phyloP scores from a whole-genome alignment of 2,329 filamentous ascomycete genomes.

The Dothideomycetes sp. region DNA sequence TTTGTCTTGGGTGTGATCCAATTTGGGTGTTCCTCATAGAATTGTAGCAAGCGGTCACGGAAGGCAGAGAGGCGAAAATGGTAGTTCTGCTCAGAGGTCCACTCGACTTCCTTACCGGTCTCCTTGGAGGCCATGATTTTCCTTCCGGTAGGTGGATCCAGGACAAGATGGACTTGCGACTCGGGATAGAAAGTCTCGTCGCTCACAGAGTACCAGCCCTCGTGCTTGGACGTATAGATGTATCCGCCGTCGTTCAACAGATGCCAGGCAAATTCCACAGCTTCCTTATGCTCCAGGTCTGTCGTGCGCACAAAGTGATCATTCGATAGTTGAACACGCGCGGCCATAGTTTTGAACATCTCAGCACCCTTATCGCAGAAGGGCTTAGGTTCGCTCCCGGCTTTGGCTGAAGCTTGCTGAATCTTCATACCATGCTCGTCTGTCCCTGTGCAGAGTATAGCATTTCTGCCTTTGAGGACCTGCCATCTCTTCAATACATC shows the following conservation, averaged over 20 bases:
- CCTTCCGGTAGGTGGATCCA: slow-evolving; percentile 70
- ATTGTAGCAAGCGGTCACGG: slow-evolving; percentile 62
- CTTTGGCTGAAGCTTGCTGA: slow-evolving; percentile 68
- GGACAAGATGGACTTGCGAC: slow-evolving; percentile 57
- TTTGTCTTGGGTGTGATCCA: slow-evolving; percentile 65
- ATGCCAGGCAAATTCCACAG: slow-evolving; percentile 83
- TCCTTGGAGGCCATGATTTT: slow-evolving; percentile 76
- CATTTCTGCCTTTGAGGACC: slow-evolving; percentile 56
- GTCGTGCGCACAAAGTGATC: slow-evolving; percentile 92
- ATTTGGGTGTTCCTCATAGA: slow-evolving; percentile 65
- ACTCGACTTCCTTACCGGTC: slow-evolving; percentile 87
- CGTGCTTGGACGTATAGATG: slow-evolving; percentile 76
- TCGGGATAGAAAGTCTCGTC: slow-evolving; percentile 94
- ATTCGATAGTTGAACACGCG: slow-evolving; percentile 57
- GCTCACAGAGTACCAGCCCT: slow-evolving; percentile 93
- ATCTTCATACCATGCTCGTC: slow-evolving; percentile 98
- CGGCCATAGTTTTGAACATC: slow-evolving; percentile 67
- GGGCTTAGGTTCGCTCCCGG: slow-evolving; percentile 61
- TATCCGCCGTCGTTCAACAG: slow-evolving; percentile 63
- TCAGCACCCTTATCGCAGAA: slow-evolving; percentile 80
- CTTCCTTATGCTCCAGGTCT: slow-evolving; percentile 66
- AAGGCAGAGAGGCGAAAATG: slow-evolving; percentile 86
- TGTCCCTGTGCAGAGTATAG: slow-evolving; percentile 78
- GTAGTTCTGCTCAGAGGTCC: slow-evolving; percentile 87
- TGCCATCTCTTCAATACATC: slow-evolving; percentile 93